Evolutionary conservation across 768 basidiomycete species (phyloP).

Genomic region (Coprinellus aureogranulatus): DNA sequence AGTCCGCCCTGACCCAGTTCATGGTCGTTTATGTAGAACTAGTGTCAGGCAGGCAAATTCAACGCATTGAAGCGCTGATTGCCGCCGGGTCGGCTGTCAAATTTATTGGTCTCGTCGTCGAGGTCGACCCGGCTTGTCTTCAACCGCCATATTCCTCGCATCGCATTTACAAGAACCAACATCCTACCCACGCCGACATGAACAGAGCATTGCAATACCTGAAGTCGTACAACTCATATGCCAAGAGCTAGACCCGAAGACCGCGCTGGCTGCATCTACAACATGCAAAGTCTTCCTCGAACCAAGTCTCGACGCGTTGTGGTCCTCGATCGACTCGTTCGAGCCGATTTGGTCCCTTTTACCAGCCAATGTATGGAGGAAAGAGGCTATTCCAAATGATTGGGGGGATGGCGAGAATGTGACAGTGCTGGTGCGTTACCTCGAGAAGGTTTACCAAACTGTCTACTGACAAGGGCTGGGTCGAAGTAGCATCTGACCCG

Average conservation of each 20-base stretch:
- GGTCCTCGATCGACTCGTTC: slow-evolving; percentile 5
- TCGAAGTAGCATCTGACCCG: not conserved
- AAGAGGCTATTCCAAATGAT: not conserved
- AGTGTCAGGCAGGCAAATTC: no score
- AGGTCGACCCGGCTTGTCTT: no score
- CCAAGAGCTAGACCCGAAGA: not conserved
- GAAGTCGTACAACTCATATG: not conserved
- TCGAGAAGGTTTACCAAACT: not conserved
- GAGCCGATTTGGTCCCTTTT: not conserved
- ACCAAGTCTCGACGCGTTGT: not conserved
- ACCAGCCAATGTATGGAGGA: not conserved
- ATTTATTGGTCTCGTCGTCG: no score
- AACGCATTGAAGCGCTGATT: no score
- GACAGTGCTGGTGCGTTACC: not conserved
- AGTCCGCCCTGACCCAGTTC: no score
- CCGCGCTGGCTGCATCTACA: not conserved
- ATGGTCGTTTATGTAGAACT: no score
- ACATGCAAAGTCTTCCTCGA: slow-evolving; percentile 2
- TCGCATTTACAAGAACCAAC: no score
- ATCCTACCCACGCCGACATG: no score
- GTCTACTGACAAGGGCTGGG: not conserved
- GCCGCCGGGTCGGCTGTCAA: no score
- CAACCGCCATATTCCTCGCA: no score
- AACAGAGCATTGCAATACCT: not conserved
- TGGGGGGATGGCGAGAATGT: not conserved